Evolutionary conservation across 148 eudicot genomes (phyloP).

Genomic region (Rhododendron vialii): DNA sequence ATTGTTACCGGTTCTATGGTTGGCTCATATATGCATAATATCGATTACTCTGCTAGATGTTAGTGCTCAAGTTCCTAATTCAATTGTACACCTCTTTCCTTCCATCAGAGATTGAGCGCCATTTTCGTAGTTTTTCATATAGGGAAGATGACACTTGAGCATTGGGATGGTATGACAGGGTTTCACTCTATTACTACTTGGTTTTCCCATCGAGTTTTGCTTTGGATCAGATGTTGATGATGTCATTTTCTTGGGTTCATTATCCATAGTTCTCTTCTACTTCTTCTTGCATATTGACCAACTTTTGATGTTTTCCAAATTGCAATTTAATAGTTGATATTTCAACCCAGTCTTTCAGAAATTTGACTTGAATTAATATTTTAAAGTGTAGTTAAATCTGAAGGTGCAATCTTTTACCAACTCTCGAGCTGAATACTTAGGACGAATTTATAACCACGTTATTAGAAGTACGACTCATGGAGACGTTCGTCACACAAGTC

Average conservation of each 20-base stretch:
- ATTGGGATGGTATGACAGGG: not conserved
- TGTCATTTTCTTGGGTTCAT: not conserved
- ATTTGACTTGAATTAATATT: not conserved
- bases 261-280: not conserved
- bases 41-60: not conserved
- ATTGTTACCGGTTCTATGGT: not conserved
- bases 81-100: not conserved
- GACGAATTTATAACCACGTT: not conserved
- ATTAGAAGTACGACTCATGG: not conserved
- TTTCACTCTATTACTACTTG: not conserved
- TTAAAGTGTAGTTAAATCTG: not conserved
- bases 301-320: not conserved
- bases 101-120: not conserved
- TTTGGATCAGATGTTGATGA: not conserved
- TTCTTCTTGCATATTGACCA: not conserved
- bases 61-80: not conserved
- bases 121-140: not conserved
- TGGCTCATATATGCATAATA: not conserved
- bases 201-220: not conserved
- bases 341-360: not conserved
- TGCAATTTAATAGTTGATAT: not conserved
- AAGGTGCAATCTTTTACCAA: not conserved
- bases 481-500: not conserved
- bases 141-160: not conserved
- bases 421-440: not conserved